Evolutionary conservation across 2,329 filamentous ascomycete species (phyloP).

Genomic region (Neurospora sp.): DNA sequence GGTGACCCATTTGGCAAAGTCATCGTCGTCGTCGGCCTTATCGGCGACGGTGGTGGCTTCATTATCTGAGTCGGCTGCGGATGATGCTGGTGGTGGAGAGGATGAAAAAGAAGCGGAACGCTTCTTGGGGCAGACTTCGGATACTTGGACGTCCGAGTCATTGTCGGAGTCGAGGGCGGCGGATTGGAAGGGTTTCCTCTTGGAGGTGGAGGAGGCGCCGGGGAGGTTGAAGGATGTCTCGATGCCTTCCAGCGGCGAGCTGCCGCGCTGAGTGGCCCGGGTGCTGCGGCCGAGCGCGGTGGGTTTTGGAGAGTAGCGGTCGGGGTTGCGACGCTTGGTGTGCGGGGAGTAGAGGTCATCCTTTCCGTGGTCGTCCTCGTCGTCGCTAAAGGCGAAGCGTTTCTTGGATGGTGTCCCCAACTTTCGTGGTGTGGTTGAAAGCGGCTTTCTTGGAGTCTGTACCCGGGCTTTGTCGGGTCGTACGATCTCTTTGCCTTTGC

Average conservation of each 20-base stretch:
- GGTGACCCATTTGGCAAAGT: slow-evolving; percentile 28
- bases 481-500: slow-evolving; percentile 17
- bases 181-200: background rate
- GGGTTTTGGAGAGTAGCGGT: background rate
- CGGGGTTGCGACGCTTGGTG: background rate
- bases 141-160: background rate
- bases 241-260: background rate
- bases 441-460: slow-evolving; percentile 4
- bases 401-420: background rate
- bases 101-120: background rate
- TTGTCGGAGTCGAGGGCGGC: background rate
- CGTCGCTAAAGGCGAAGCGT: slow-evolving; percentile 9
- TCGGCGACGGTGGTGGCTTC: background rate
- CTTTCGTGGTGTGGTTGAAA: background rate
- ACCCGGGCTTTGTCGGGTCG: slow-evolving; percentile 2
- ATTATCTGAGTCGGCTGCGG: background rate
- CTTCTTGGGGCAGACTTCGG: background rate
- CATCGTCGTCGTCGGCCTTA: slow-evolving; percentile 1
- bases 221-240: background rate
- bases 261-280: background rate
- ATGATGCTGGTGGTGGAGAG: background rate
- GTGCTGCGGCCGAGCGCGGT: background rate
- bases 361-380: slow-evolving; percentile 4
- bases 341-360: background rate
- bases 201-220: background rate